Evolutionary conservation across 108 stramenopile genomes (phyloP).

Genomic region (Discostella stelligeroides): DNA sequence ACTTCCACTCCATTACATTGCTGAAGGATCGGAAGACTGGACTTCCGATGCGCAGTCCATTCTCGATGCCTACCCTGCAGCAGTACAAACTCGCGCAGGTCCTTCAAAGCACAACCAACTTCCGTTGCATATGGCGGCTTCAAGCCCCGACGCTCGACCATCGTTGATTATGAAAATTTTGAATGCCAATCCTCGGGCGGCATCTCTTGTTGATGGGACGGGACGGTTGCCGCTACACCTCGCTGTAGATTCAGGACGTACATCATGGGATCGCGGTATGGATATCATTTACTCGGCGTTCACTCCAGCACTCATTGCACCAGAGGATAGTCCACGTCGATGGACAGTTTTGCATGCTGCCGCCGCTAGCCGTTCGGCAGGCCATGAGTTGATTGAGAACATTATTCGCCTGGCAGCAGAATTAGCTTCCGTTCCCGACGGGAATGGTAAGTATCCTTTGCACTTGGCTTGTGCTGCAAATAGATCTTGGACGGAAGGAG

Average conservation of each 20-base stretch:
- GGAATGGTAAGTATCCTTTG: constrained; percentile 67
- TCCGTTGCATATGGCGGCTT: constrained; percentile 77
- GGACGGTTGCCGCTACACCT: constrained; percentile 66
- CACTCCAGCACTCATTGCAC: constrained; percentile 31
- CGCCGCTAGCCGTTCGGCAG: constrained; percentile 57
- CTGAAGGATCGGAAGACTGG: constrained; percentile 62
- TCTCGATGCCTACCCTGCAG: constrained; percentile 58
- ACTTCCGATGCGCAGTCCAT: constrained; percentile 61
- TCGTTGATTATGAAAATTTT: constrained; percentile 63
- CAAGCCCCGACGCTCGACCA: constrained; percentile 55
- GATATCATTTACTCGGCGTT: constrained; percentile 37
- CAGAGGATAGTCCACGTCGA: constrained; percentile 36
- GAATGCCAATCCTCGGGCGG: constrained; percentile 64
- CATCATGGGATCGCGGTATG: constrained; percentile 46
- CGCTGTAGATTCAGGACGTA: constrained; percentile 47
- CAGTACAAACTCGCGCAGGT: constrained; percentile 56
- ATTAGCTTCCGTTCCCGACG: constrained; percentile 60
- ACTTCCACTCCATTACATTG: constrained; percentile 69
- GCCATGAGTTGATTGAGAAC: constrained; percentile 53
- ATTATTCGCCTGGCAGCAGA: constrained; percentile 61
- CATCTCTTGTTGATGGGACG: constrained; percentile 36
- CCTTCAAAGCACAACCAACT: constrained; percentile 46
- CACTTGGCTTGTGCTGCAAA: constrained; percentile 74
- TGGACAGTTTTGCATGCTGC: constrained; percentile 54
- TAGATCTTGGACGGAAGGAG: constrained; percentile 62